Evolutionary conservation across 805 yeast species (phyloP), one percentile per base, ranked within the genome.

Genomic region (Maudiozyma barnettii): DNA sequence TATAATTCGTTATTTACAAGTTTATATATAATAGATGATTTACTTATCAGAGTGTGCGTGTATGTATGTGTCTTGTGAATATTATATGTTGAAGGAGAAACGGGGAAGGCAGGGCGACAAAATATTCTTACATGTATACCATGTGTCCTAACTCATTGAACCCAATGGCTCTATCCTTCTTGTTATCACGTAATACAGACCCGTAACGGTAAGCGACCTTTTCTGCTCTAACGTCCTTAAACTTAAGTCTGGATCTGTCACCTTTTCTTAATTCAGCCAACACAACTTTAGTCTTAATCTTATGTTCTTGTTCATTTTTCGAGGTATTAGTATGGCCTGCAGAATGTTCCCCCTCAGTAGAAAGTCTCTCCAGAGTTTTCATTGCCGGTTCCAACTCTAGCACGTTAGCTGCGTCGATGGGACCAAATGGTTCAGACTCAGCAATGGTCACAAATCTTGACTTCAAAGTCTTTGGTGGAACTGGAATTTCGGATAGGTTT

Each of bases 391-490:
- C 90, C 53, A 91, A 73, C 39, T 76, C 89, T 53, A 87, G 78
- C 37, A 84, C 77, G 48, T 79, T 72, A 44, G 99, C 96, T 13
- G 99, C 97, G 61, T 93, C 98, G 5, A 89, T 75, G 5, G 97
- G 95, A 6, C 96, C 96, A 63, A 91, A 90, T 9, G 96, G 95
- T 69, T 89, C 95, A 23, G 89, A 81, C 68, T 91, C 99, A 9
- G 96, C 91, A 63, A 91, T 82, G 12, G 95, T 84, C 61, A 87
- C 68, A 71, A 90, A 90, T 54, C 91, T 74, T 53, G 95, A 87
- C 53, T 79, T 80, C 52, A 82, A 72, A 2, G 95, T 84, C 67
- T 83, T 86, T 54, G 79, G 76, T 30, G 96, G 95, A 45, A 85
- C 80, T 31, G 96, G 96, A 71, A 90, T 86, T 72, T 91, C 96